A percentile compares a stretch with the other conserved stretches of the same genome.
Conservation (phyloP, 176 grass and related monocot genomes). For the Triticum dicoccoides region DNA sequence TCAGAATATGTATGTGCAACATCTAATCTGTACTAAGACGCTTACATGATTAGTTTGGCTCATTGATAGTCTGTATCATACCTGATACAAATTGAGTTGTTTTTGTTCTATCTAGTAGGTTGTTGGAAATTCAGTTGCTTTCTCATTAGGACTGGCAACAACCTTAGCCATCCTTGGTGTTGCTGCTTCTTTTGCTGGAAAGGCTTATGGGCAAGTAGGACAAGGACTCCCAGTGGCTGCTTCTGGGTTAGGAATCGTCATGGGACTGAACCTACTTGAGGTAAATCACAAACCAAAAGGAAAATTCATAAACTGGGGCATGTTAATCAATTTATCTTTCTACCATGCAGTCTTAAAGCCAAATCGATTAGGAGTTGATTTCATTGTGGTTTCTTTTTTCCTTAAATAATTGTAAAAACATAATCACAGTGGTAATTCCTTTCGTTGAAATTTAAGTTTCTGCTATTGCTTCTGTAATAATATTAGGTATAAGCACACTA, state of each 20-base stretch:
- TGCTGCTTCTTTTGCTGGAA: constrained; percentile 96
- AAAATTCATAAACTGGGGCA: neutral
- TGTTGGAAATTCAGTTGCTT: constrained; percentile 92
- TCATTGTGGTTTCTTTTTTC: constrained; percentile 9
- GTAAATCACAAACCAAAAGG: constrained; percentile 38
- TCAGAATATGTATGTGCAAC: neutral
- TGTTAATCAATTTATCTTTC: neutral
- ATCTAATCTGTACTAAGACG: neutral
- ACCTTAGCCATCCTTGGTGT: constrained; percentile 90
- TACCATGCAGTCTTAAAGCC: neutral
- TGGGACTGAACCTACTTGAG: constrained; percentile 94
- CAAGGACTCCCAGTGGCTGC: constrained; percentile 94
- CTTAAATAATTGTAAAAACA: neutral
- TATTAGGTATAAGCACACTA: neutral
- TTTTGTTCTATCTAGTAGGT: constrained; percentile 52
- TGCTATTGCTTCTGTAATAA: neutral
- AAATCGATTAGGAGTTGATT: neutral
- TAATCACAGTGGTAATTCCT: neutral
- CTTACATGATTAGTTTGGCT: neutral
- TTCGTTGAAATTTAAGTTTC: neutral
- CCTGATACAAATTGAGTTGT: neutral
- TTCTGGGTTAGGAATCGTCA: constrained; percentile 79
- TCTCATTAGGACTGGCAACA: constrained; percentile 90
- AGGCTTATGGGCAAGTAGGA: constrained; percentile 92
- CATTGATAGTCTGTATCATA: neutral